Evolutionary conservation across 2,329 filamentous ascomycete genomes (phyloP).

Genomic region (Fusarium sp.): DNA sequence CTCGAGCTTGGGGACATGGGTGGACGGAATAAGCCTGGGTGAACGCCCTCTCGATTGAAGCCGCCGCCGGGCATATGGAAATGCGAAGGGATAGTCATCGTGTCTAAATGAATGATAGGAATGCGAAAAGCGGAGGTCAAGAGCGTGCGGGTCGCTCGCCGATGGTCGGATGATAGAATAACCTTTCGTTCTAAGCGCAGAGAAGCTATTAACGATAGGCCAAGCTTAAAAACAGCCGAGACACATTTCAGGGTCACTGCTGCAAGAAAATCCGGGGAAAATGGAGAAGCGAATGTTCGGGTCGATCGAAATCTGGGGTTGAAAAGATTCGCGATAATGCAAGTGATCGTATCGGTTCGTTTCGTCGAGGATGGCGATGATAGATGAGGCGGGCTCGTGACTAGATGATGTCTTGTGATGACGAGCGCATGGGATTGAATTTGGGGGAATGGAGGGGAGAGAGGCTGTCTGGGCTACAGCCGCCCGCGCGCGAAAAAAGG

Average conservation of each 20-base stretch:
- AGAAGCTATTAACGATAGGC: slow-evolving; percentile 17
- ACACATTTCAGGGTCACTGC: slow-evolving; percentile 42
- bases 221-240: slow-evolving; percentile 45
- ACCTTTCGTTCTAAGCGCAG: slow-evolving; percentile 20
- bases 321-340: neutral
- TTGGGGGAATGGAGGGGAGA: slow-evolving; percentile 9
- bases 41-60: slow-evolving; percentile 54
- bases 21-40: slow-evolving; percentile 62
- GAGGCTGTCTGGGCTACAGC: slow-evolving; percentile 23
- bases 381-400: slow-evolving; percentile 29
- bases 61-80: slow-evolving; percentile 54
- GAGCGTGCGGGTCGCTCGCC: slow-evolving; percentile 6
- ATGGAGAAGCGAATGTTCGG: slow-evolving; percentile 12
- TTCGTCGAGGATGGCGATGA: slow-evolving; percentile 10
- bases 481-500: slow-evolving; percentile 16
- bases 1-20: slow-evolving; percentile 57
- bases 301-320: slow-evolving; percentile 13
- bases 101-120: slow-evolving; percentile 10
- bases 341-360: neutral
- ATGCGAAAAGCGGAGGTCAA: slow-evolving; percentile 13
- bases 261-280: slow-evolving; percentile 36
- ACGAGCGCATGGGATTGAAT: slow-evolving; percentile 18
- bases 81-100: slow-evolving; percentile 48
- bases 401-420: slow-evolving; percentile 36
- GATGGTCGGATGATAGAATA: slow-evolving; percentile 9